Evolutionary conservation across 257 asterid genomes (phyloP).

Genomic region (Solanum piurae): DNA sequence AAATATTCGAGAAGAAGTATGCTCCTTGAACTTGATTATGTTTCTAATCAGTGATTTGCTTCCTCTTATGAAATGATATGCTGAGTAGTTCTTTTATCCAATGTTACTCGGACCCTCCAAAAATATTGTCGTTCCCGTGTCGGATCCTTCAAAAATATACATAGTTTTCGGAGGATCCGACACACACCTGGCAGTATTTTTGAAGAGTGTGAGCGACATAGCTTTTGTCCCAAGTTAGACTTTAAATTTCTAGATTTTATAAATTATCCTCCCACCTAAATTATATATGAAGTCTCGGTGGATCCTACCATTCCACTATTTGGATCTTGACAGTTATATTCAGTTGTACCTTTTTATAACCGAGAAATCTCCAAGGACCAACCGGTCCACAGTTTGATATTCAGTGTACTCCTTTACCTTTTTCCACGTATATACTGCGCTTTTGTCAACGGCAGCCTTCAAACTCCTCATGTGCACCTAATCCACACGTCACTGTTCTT

Average conservation of each 20-base stretch:
- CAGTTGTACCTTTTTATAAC: neutral
- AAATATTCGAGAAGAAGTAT: slow-evolving; percentile 82
- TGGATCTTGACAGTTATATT: neutral
- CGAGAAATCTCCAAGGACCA: neutral
- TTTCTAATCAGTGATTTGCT: neutral
- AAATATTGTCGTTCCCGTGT: neutral
- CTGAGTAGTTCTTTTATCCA: neutral
- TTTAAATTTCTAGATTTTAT: neutral
- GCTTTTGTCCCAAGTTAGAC: neutral
- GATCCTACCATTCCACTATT: neutral
- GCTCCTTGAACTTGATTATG: slow-evolving; percentile 12
- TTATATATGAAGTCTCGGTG: neutral
- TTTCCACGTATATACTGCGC: neutral
- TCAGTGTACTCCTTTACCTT: neutral
- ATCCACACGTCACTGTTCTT: neutral
- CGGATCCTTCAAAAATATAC: neutral
- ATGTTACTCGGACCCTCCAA: neutral
- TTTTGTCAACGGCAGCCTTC: neutral
- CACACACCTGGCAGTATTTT: neutral
- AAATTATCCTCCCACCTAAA: neutral
- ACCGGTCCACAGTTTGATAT: neutral
- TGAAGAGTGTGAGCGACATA: neutral
- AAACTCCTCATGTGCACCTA: neutral
- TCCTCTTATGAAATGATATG: neutral
- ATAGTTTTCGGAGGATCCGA: neutral